Percentiles rank a stretch among this genome's conserved stretches.
Evolutionary conservation across 345 rosid species (phyloP).

Genomic region (Capsella bursapastoris): DNA sequence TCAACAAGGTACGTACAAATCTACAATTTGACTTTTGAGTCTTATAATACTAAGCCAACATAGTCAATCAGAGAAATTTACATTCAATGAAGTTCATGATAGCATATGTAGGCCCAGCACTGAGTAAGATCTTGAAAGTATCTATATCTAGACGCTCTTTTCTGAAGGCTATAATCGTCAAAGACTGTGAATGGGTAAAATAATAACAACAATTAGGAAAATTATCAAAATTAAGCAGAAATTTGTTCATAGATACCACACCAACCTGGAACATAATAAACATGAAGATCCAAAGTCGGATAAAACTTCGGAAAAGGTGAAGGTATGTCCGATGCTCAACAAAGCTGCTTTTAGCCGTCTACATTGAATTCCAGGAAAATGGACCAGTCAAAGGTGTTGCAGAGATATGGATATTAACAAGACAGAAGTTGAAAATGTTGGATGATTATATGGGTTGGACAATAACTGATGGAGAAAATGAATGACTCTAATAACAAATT

Average conservation of each 20-base stretch:
- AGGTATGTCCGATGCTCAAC: constrained; percentile 98
- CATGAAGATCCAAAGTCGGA: constrained; percentile 96
- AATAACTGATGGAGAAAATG: constrained; percentile 8
- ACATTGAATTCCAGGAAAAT: constrained; percentile 27
- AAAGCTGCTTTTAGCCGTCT: constrained; percentile 96
- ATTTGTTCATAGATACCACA: constrained; percentile 32
- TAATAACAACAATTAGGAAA: constrained; percentile 15
- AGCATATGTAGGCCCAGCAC: constrained; percentile 85
- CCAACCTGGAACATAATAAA: constrained; percentile 91
- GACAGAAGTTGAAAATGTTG: constrained; percentile 20
- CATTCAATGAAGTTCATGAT: constrained; percentile 90
- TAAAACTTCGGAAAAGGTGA: constrained; percentile 93
- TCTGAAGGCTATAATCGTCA: constrained; percentile 87
- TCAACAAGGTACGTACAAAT: constrained; percentile 27
- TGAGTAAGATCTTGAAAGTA: constrained; percentile 79
- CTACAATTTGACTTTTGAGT: constrained; percentile 14
- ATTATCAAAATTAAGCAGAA: constrained; percentile 18
- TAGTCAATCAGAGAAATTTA: constrained; percentile 45
- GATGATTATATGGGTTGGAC: neutral
- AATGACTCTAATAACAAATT: constrained; percentile 1
- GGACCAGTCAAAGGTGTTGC: constrained; percentile 25
- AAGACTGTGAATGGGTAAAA: constrained; percentile 56
- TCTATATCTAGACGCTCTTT: constrained; percentile 58
- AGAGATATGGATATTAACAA: constrained; percentile 29
- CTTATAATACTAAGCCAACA: constrained; percentile 27